Base-by-base conservation (phyloP, 352 stramenopile species). In the Lagenidium sp. region DNA sequence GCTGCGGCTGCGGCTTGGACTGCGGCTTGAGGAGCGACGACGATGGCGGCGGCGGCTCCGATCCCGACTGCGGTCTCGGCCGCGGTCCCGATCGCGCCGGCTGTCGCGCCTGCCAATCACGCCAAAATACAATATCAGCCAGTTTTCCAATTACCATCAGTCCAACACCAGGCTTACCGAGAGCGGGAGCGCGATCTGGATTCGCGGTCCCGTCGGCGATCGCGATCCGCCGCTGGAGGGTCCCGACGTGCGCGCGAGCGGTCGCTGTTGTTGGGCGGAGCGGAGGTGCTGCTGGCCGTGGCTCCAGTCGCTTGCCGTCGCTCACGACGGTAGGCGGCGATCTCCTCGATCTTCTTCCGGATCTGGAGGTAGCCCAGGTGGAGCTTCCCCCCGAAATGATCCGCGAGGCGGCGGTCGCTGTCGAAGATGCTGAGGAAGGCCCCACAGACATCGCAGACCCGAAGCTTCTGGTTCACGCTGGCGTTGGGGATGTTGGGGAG, bases 391-490 rank as follows among this genome's bases (percentile, higher is more conserved):
- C 79, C 81, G 71, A 91, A 96, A 44, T 96, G 86, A 36, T 96
- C 85, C 1, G 82, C 80, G 10, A 96, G 60, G 13, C 86, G 76
- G 3, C 74, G 74, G 41, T 96, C 86, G 36, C 80, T 95, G 64
- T 96, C 86, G 41, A 90, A 96, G 47, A 96, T 96, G 47, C 82
- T 95, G 20, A 96, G 57, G 52, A 95, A 94, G 4, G 86, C 84
- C 5, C 86, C 86, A 47, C 86, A 96, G 25, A 96, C 80, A 57
- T 96, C 83, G 44, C 86, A 96, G 38, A 96, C 84, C 16, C 82
- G 80, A 10, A 95, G 54, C 50, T 91, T 92, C 39, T 92, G 73
- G 51, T 87, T 85, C 23, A 82, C 75, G 20, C 8, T 13, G 8
- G 28, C 8, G n/a, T n/a, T n/a, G n/a, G n/a, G n/a, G n/a, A n/a